Evolutionary conservation across 495 filamentous ascomycete genomes (phyloP).

Genomic region (Penicillium parvum): DNA sequence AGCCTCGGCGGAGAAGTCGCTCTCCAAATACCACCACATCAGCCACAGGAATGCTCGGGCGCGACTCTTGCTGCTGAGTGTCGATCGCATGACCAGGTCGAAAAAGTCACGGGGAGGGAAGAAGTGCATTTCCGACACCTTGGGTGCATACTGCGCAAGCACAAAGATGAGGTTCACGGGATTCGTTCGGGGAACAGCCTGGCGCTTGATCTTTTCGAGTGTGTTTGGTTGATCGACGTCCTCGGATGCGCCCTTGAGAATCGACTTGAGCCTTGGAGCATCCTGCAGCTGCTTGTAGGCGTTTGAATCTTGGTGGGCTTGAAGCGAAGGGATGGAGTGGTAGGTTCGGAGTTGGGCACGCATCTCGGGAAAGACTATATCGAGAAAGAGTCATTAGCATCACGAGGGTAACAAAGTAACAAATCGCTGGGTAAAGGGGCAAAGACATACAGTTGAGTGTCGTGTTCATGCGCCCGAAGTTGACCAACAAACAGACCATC

Average conservation of each 20-base stretch:
- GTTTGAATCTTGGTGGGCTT: constrained; percentile 90
- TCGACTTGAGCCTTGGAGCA: constrained; percentile 92
- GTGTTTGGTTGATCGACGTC: constrained; percentile 84
- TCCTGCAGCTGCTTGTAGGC: constrained; percentile 98
- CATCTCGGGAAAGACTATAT: constrained; percentile 96
- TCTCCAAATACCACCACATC: constrained; percentile 99
- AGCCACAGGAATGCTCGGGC: constrained; percentile 93
- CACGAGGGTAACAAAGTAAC: constrained; percentile 1
- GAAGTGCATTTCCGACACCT: constrained; percentile 91
- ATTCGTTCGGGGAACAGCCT: constrained; percentile 76
- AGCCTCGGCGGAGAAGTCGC: constrained; percentile 80
- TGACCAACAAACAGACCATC: constrained; percentile 97
- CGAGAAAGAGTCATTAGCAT: constrained; percentile 28
- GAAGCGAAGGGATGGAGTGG: constrained; percentile 93
- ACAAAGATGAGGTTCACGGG: constrained; percentile 97
- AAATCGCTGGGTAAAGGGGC: neutral
- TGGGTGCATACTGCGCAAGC: constrained; percentile 83
- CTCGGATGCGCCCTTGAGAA: constrained; percentile 94
- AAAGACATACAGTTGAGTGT: constrained; percentile 81
- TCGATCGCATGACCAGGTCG: constrained; percentile 88
- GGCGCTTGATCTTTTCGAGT: constrained; percentile 71
- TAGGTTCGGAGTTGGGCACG: constrained; percentile 96
- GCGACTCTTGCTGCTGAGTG: constrained; percentile 74
- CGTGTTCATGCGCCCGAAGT: constrained; percentile 97
- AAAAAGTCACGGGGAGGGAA: constrained; percentile 84